Evolutionary conservation across 2,329 filamentous ascomycete species (phyloP).

Genomic region (Phialophora tarda): DNA sequence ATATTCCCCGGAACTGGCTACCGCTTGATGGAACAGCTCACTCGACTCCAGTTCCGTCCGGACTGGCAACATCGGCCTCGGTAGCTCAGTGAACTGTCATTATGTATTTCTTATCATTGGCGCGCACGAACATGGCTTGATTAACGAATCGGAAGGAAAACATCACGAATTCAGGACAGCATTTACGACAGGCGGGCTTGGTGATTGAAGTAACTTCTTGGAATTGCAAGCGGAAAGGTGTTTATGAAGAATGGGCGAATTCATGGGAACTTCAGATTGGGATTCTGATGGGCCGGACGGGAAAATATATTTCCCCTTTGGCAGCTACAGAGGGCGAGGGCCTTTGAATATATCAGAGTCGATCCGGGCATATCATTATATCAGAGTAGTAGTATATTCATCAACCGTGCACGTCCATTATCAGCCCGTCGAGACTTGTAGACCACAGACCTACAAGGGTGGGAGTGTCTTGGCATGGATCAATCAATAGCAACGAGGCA

Average conservation of each 20-base stretch:
- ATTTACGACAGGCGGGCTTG: constrained; percentile 15
- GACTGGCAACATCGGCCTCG: constrained; percentile 28
- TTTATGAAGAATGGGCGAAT: neutral
- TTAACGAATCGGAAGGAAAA: constrained; percentile 24
- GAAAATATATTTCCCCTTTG: constrained; percentile 5
- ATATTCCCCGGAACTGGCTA: constrained; percentile 64
- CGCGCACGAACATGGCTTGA: constrained; percentile 18
- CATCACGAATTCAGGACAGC: constrained; percentile 19
- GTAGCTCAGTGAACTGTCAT: constrained; percentile 25
- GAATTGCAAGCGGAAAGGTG: constrained; percentile 18
- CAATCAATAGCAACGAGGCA: neutral
- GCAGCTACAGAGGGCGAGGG: neutral
- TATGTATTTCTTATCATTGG: constrained; percentile 1
- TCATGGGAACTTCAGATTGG: constrained; percentile 1
- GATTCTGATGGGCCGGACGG: neutral
- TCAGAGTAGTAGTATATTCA: neutral
- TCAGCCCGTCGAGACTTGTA: neutral
- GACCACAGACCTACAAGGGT: neutral
- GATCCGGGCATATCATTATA: neutral
- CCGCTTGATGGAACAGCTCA: constrained; percentile 44
- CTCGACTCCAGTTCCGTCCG: constrained; percentile 19
- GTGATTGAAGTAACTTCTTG: constrained; percentile 13
- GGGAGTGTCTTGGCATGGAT: neutral
- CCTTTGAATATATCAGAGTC: neutral
- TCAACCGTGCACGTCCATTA: neutral